These are phyloP conservation scores for Phaseolus coccineus DNA, from an alignment of 331 rosid species.

Conservation along the genomic window DNA sequence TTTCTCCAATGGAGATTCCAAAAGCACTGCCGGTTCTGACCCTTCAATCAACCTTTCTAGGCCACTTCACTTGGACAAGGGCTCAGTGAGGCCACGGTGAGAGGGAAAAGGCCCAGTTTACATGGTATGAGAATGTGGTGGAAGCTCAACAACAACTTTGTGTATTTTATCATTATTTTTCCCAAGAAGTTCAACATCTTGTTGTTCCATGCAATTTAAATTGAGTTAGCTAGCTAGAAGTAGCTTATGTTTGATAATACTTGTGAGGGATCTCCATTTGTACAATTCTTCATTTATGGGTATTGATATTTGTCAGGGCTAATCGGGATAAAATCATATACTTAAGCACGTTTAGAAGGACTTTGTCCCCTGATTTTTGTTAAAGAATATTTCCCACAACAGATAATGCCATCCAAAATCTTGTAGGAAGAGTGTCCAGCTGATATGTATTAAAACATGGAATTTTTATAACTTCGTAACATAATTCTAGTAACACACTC, in stretches of 20 bases:
- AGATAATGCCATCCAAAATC: not conserved
- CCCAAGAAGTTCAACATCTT: slow-evolving; percentile 77
- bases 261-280: slow-evolving; percentile 50
- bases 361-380: slow-evolving; percentile 11
- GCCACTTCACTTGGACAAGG: slow-evolving; percentile 69
- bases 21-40: slow-evolving; percentile 81
- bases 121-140: slow-evolving; percentile 17
- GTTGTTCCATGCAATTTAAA: slow-evolving; percentile 61
- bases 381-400: not conserved
- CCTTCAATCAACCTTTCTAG: slow-evolving; percentile 68
- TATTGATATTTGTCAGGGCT: not conserved
- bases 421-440: not conserved
- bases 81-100: slow-evolving; percentile 53
- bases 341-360: not conserved
- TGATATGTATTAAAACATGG: not conserved
- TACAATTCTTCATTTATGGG: slow-evolving; percentile 50
- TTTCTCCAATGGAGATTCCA: slow-evolving; percentile 76
- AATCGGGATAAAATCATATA: slow-evolving; percentile 12
- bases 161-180: slow-evolving; percentile 35
- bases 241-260: slow-evolving; percentile 47
- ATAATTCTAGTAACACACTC: not conserved
- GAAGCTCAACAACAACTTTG: slow-evolving; percentile 31
- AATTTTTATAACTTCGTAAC: not conserved
- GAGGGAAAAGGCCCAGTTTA: slow-evolving; percentile 1
- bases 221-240: slow-evolving; percentile 48